Evolutionary conservation across 495 filamentous ascomycete species (phyloP), one percentile per base, ranked within the genome.

Genomic region (Durotheca rogersii): DNA sequence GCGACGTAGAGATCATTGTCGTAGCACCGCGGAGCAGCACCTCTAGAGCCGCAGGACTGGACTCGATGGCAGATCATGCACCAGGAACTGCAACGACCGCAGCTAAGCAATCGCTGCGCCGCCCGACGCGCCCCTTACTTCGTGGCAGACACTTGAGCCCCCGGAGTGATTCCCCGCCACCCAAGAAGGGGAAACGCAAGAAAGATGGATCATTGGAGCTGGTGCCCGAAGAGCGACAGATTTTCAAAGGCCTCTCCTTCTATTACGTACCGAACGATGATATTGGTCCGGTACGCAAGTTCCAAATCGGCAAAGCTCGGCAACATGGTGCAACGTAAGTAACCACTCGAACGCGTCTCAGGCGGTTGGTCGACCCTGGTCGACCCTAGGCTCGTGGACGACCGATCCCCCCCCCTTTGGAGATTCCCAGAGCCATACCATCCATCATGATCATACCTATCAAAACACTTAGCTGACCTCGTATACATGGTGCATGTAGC

Each of bases 221-320:
- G 2, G 69, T 81, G 1, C 81, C 86, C 1, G 82, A 85, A 45
- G 62, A 72, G 3, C 71, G 81, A 45, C 78, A 81, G 56, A 80
- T 91, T 7, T 86, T 94, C 67, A 81, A 76, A 37, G 78, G 72
- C 0, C 62, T 87, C 11, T 68, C 67, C 0, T 88, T 92, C 56
- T 90, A 76, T 49, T 98, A 95, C 65, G 78, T 93, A 17, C 93
- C 90, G 0, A 87, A 91, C 48, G 82, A 87, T 52, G 84, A 90
- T 54, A 74, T 85, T 31, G 78, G 82, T 12, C 79, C 78, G 1
- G 68, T 79, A 1, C 79, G 92, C 15, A 79, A 78, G 43, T 58
- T 85, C 18, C 82, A 87, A 19, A 92, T 96, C 32, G 76, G 76
- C 18, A 89, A 84, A 64, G 84, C 86, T 0, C 76, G 81, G 45